Percentiles rank a stretch among this genome's conserved stretches.
phyloP scores from a whole-genome alignment of 352 stramenopile genomes.

The Globisporangium parvum region DNA sequence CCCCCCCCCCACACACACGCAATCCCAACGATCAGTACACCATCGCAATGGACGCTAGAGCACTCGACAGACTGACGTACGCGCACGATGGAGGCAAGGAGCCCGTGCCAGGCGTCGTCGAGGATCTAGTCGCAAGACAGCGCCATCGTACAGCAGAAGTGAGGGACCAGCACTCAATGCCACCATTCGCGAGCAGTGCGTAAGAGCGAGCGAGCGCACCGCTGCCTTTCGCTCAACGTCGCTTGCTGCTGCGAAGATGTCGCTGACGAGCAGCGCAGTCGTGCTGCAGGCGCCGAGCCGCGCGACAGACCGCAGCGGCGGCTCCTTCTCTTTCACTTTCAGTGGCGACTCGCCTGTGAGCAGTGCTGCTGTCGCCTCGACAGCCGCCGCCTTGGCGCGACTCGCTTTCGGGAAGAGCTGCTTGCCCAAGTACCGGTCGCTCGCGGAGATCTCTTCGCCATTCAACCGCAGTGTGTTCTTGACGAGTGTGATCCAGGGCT shows the following conservation, averaged over 20 bases:
- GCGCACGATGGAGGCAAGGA: slow-evolving; percentile 54
- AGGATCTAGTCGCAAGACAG: slow-evolving; percentile 23
- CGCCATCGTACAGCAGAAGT: no score
- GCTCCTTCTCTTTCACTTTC: slow-evolving; percentile 15
- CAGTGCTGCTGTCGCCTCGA: neutral
- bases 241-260: slow-evolving; percentile 39
- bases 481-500: neutral
- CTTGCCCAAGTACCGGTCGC: slow-evolving; percentile 37
- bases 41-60: neutral
- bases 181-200: neutral
- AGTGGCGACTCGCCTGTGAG: slow-evolving; percentile 5
- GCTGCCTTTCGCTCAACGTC: slow-evolving; percentile 49
- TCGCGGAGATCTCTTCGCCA: slow-evolving; percentile 46
- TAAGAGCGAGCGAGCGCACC: slow-evolving; percentile 17
- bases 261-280: slow-evolving; percentile 21
- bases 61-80: slow-evolving; percentile 14
- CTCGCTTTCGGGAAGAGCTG: slow-evolving; percentile 46
- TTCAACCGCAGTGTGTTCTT: slow-evolving; percentile 63
- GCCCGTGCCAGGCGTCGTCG: slow-evolving; percentile 42
- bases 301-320: neutral
- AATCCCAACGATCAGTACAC: neutral
- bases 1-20: slow-evolving; percentile 17
- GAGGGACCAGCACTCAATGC: neutral
- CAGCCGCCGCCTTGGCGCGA: slow-evolving; percentile 3
- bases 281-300: slow-evolving; percentile 7